These are phyloP conservation scores for Dillenia turbinata DNA, from an alignment of 164 flowering plant genomes.

Conservation along the genomic window DNA sequence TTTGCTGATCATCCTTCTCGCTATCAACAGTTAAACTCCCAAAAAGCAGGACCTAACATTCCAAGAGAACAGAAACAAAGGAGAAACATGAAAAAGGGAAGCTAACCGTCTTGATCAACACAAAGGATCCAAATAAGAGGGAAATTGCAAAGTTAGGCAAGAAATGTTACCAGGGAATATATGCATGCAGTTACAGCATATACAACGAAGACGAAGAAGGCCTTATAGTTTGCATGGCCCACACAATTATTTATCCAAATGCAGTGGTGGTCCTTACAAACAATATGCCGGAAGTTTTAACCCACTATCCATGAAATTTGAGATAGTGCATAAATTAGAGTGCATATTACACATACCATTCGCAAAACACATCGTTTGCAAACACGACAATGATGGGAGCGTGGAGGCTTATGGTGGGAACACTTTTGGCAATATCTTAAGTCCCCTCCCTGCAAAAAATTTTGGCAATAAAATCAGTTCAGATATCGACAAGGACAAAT, in stretches of 20 bases:
- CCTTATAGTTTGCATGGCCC: slow-evolving; percentile 90
- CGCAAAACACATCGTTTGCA: slow-evolving; percentile 90
- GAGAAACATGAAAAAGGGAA: too few species aligned
- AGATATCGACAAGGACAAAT: neutral
- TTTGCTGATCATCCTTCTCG: slow-evolving; percentile 38
- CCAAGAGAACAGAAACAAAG: neutral
- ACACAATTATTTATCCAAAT: slow-evolving; percentile 94
- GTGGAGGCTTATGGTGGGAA: slow-evolving; percentile 84
- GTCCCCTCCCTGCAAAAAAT: slow-evolving; percentile 78
- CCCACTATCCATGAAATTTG: slow-evolving; percentile 9
- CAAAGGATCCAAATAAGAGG: too few species aligned
- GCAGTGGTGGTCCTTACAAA: slow-evolving; percentile 91
- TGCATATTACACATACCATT: slow-evolving; percentile 55
- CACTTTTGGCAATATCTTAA: slow-evolving; percentile 96
- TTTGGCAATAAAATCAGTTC: slow-evolving; percentile 3
- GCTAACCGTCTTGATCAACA: too few species aligned
- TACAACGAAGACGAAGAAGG: slow-evolving; percentile 74
- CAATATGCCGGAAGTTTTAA: slow-evolving; percentile 26
- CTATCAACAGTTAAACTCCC: slow-evolving; percentile 52
- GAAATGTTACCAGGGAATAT: slow-evolving; percentile 62
- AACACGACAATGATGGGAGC: slow-evolving; percentile 94
- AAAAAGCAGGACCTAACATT: slow-evolving; percentile 57
- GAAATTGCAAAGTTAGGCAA: too few species aligned
- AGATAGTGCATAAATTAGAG: slow-evolving; percentile 4
- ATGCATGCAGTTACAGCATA: slow-evolving; percentile 73